Evolutionary conservation across 2,329 filamentous ascomycete species (phyloP), one percentile per base, ranked within the genome.

Genomic region (Trichoderma pleuroti): DNA sequence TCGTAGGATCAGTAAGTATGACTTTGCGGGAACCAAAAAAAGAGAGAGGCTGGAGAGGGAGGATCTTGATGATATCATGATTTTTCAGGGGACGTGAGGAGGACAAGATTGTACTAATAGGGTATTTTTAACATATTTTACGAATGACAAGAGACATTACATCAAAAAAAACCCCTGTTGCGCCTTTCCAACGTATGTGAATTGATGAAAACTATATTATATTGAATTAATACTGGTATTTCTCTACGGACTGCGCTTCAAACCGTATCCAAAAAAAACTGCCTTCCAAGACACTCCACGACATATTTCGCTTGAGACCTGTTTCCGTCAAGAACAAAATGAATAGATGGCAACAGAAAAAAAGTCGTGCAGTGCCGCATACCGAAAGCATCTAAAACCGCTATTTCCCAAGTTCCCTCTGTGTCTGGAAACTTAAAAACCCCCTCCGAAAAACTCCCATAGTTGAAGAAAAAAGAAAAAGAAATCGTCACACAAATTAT

Each of bases 91-190:
- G 54, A 39, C 5, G 12, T 39, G 34, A n/a, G 54, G 21, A 60
- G 54, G 28, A 30, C 28, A 28, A 56, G 21, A 57, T 67, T 68
- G 65, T 68, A 68, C 24, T 61, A 61, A 68, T 68, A 68, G 56
- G 56, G 42, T 34, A 14, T 49, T 49, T 68, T 49, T 52, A 18
- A 32, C 28, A 59, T 59, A 18, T 67, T 68, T 49, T 59, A 68
- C 59, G 65, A 68, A 68, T 68, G 65, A 68, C 56, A 68, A 68
- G 63, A 66, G 65, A 68, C 65, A 68, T 68, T 68, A 61, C 65
- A 68, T 68, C 65, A 68, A 52, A 36, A 32, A 30, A 14, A 32
- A 30, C 7, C 4, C 32, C 16, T 14, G 28, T 18, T n/a, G 16
- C 39, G 16, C 24, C 14, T 28, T 24, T n/a, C n/a, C 5, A 9